phyloP scores from a whole-genome alignment of 2,329 filamentous ascomycete species.

The Cladophialophora psammophila region DNA sequence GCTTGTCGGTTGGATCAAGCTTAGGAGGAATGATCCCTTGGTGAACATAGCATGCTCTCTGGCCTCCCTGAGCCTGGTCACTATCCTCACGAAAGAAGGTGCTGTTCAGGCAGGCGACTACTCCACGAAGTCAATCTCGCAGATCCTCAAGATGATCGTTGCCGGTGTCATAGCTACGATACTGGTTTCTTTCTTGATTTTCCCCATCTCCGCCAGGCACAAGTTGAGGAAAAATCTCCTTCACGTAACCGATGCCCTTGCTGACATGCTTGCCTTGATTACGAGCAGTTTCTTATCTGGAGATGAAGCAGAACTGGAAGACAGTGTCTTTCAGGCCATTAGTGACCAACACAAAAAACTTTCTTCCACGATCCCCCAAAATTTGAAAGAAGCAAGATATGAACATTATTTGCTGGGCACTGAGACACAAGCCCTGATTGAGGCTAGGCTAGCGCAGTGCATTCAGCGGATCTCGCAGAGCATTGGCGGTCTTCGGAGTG shows the following conservation, averaged over 20 bases:
- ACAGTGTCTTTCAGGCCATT: conserved; percentile 69
- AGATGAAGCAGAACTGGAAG: conserved; percentile 76
- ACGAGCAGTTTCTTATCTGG: conserved; percentile 84
- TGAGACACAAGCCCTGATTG: conserved; percentile 78
- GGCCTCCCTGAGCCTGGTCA: conserved; percentile 86
- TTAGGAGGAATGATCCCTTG: conserved; percentile 76
- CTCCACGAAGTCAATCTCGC: conserved; percentile 79
- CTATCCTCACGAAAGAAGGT: conserved; percentile 88
- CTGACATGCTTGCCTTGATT: conserved; percentile 81
- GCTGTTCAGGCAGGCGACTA: conserved; percentile 83
- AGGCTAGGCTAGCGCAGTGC: conserved; percentile 80
- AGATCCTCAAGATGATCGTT: conserved; percentile 83
- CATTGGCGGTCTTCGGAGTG: conserved; percentile 87
- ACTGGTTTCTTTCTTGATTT: conserved; percentile 77
- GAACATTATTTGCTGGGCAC: conserved; percentile 85
- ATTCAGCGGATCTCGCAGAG: conserved; percentile 86
- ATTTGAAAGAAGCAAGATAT: conserved; percentile 83
- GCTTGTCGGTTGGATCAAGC: conserved; percentile 87
- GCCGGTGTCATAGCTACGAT: conserved; percentile 76
- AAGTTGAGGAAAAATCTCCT: conserved; percentile 77
- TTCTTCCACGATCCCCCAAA: conserved; percentile 75
- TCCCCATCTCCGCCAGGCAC: conserved; percentile 77
- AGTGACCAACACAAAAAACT: conserved; percentile 70
- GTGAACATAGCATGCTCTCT: conserved; percentile 87
- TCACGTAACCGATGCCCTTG: conserved; percentile 75